A percentile compares a stretch with the other conserved stretches of the same genome.
Conservation (phyloP, 345 rosid genomes). For the Balakata baccata region DNA sequence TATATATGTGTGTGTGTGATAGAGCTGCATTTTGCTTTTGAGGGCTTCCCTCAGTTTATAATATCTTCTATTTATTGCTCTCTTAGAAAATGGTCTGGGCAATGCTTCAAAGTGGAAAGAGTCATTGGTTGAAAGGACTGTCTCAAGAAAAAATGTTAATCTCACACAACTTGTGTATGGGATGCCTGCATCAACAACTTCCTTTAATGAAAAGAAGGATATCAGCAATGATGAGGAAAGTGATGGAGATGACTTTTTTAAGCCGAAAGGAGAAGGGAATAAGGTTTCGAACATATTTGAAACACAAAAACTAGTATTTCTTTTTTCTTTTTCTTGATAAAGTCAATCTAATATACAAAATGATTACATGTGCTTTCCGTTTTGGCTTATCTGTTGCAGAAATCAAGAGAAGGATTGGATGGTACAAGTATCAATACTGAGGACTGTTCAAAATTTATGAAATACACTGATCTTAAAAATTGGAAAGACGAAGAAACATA, state of each 20-base stretch:
- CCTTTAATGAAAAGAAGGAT: constrained; percentile 37
- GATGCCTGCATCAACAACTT: constrained; percentile 39
- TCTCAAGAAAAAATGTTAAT: constrained; percentile 45
- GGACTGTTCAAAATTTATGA: constrained; percentile 72
- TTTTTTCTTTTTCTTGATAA: background rate
- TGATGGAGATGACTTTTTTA: constrained; percentile 74
- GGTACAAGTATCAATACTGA: constrained; percentile 42
- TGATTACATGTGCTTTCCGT: background rate
- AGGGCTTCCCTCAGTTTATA: constrained; percentile 16
- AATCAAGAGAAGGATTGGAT: constrained; percentile 40
- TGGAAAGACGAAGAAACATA: constrained; percentile 65
- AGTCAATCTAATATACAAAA: background rate
- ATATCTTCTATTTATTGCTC: constrained; percentile 13
- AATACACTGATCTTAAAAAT: constrained; percentile 42
- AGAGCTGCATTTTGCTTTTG: no score
- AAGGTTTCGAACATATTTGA: constrained; percentile 45
- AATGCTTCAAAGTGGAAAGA: constrained; percentile 83
- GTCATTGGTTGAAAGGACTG: constrained; percentile 59
- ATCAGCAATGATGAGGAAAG: constrained; percentile 52
- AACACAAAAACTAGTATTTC: background rate
- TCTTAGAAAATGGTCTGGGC: constrained; percentile 52
- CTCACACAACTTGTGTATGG: constrained; percentile 89
- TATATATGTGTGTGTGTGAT: no score
- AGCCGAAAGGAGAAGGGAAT: constrained; percentile 67
- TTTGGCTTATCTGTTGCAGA: constrained; percentile 45